Percentiles rank a stretch among this genome's conserved stretches.
Conservation (phyloP, 305 asterid species). For the Ruellia speciosa region DNA sequence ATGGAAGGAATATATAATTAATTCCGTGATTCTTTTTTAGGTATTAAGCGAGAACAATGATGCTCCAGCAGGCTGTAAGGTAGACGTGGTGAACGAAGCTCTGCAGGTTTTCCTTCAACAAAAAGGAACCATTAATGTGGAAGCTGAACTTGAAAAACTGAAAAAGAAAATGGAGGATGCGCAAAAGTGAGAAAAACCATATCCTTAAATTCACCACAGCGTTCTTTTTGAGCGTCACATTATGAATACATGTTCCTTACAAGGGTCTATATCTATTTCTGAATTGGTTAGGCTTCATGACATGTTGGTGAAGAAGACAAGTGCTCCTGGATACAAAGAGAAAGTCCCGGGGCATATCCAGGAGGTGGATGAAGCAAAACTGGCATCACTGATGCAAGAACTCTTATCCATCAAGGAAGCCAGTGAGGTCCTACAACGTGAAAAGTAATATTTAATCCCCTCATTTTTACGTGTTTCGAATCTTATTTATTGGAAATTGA, state of each 20-base stretch:
- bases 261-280: background rate
- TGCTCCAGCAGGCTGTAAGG: conserved; percentile 66
- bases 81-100: conserved; percentile 58
- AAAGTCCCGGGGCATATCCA: conserved; percentile 62
- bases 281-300: conserved; percentile 53
- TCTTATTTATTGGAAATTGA: too few relatives aligned
- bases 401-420: conserved; percentile 53
- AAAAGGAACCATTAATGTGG: conserved; percentile 41
- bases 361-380: conserved; percentile 45
- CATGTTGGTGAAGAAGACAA: conserved; percentile 40
- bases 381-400: conserved; percentile 52
- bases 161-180: conserved; percentile 69
- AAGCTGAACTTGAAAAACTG: conserved; percentile 76
- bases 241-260: background rate
- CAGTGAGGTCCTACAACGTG: conserved; percentile 41
- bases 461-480: too few relatives aligned
- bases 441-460: conserved; percentile 18
- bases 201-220: conserved; percentile 6
- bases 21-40: conserved; percentile 26
- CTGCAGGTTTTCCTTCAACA: conserved; percentile 57
- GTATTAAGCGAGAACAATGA: conserved; percentile 52
- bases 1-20: too few relatives aligned
- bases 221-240: background rate
- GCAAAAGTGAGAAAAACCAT: conserved; percentile 42
- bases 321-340: conserved; percentile 64